Evolutionary conservation across 2,329 filamentous ascomycete genomes (phyloP).

Genomic region (Clathrospora elynae): DNA sequence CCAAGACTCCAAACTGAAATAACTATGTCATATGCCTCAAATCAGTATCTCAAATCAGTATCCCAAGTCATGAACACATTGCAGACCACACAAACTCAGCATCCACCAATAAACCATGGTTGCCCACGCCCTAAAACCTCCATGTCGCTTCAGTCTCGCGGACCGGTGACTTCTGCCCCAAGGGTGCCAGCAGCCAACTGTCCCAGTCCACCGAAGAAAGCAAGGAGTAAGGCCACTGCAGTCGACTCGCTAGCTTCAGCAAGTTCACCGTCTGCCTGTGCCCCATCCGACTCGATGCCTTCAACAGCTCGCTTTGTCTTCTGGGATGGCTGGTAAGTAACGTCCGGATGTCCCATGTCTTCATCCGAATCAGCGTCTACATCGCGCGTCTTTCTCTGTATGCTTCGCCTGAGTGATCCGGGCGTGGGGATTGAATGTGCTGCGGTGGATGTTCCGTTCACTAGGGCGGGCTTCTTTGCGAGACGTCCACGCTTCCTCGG

Average conservation of each 20-base stretch:
- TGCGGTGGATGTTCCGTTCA: constrained; percentile 19
- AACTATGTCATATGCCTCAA: no score
- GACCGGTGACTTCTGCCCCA: constrained; percentile 43
- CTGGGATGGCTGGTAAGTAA: constrained; percentile 34
- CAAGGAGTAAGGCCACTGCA: constrained; percentile 42
- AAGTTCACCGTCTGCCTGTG: constrained; percentile 29
- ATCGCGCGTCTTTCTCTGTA: constrained; percentile 19
- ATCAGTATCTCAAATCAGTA: no score
- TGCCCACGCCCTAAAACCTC: neutral
- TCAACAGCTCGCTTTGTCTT: constrained; percentile 28
- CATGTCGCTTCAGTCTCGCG: constrained; percentile 17
- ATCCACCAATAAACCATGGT: neutral
- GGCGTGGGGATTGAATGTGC: constrained; percentile 11
- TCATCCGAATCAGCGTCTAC: constrained; percentile 29
- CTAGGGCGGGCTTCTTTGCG: constrained; percentile 29
- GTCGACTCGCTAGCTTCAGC: constrained; percentile 44
- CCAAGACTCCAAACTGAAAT: no score
- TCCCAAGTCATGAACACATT: no score
- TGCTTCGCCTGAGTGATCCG: constrained; percentile 27
- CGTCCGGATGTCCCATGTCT: constrained; percentile 31
- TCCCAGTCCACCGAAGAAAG: constrained; percentile 44
- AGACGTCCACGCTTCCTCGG: constrained; percentile 37
- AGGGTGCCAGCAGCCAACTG: constrained; percentile 40
- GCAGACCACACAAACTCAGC: no score
- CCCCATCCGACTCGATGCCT: constrained; percentile 41